Evolutionary conservation across 1,284 basidiomycete species (phyloP).

Genomic region (Megacollybia platyphylla): DNA sequence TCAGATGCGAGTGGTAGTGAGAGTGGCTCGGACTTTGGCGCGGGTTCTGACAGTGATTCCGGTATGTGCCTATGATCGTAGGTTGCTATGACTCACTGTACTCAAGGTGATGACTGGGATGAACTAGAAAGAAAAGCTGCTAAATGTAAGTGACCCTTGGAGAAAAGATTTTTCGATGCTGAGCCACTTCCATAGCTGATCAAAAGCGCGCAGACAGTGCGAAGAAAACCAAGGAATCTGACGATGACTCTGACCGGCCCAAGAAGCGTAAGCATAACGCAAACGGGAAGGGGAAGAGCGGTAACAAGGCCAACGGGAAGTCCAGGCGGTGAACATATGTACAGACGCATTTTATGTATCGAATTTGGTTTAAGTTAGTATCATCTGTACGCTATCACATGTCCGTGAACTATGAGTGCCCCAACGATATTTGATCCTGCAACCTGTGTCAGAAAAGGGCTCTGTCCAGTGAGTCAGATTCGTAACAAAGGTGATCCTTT

Average conservation of each 20-base stretch:
- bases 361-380: no score
- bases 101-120: constrained; percentile 83
- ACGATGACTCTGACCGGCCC: constrained; percentile 40
- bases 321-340: constrained; percentile 11
- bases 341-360: no score
- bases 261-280: constrained; percentile 48
- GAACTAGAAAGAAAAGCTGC: constrained; percentile 87
- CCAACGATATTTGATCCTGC: constrained; percentile 39
- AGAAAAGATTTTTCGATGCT: not conserved
- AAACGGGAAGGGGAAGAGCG: constrained; percentile 30
- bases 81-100: constrained; percentile 3
- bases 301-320: constrained; percentile 18
- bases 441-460: constrained; percentile 53
- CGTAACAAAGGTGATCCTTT: constrained; percentile 32
- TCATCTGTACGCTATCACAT: not conserved
- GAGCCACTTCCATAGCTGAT: constrained; percentile 35
- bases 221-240: constrained; percentile 43
- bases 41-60: constrained; percentile 64
- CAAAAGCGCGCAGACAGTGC: constrained; percentile 40
- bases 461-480: constrained; percentile 57
- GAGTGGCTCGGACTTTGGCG: constrained; percentile 49
- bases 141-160: constrained; percentile 39
- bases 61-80: constrained; percentile 17
- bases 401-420: not conserved
- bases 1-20: constrained; percentile 62